Conservation (phyloP, 148 eudicot genomes). For the Vaccinium corymbosum region DNA sequence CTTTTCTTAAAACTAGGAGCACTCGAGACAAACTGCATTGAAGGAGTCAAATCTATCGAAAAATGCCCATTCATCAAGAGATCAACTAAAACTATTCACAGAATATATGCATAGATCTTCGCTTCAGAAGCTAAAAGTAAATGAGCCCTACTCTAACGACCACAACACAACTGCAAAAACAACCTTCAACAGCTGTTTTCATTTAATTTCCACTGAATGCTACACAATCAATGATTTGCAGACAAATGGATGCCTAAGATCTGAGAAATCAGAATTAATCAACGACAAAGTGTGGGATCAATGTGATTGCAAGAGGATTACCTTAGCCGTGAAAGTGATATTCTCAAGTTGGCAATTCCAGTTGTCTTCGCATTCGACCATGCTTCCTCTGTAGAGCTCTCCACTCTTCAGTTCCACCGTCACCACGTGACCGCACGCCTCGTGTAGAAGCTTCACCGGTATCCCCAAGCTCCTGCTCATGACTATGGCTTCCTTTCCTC, state of each 20-base stretch:
- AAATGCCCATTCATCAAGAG: not conserved
- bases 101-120: not conserved
- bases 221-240: not conserved
- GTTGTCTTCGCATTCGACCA: conserved; percentile 87
- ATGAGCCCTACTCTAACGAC: not conserved
- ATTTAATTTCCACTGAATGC: not conserved
- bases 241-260: not conserved
- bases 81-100: not conserved
- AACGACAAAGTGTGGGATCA: not conserved
- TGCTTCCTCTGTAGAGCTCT: conserved; percentile 79
- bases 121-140: not conserved
- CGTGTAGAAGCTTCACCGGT: conserved; percentile 89
- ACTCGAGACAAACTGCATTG: not conserved
- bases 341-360: conserved; percentile 92
- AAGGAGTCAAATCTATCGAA: not conserved
- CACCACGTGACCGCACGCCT: conserved; percentile 71
- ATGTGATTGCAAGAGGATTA: not conserved
- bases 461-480: conserved; percentile 86
- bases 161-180: not conserved
- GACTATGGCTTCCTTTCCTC: not conserved
- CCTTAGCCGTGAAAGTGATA: conserved; percentile 90
- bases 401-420: conserved; percentile 91
- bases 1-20: not conserved
- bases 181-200: not conserved
- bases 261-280: not conserved